Base-by-base conservation (phyloP, 2,329 filamentous ascomycete genomes). In the Chaetomium sp. region DNA sequence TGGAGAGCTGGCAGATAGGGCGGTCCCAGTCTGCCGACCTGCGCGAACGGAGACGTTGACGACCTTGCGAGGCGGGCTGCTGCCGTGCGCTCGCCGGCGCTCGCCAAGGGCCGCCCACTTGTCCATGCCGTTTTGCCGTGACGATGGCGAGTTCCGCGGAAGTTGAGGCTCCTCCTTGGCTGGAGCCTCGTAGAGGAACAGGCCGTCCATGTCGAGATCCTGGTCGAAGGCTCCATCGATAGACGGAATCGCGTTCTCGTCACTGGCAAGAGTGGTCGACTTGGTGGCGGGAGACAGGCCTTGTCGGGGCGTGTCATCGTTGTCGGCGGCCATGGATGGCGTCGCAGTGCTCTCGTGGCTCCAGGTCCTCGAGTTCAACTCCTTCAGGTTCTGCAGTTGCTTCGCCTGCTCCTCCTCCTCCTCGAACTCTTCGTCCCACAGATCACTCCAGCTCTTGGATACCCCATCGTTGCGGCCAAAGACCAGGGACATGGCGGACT, bases 391-490 rank as follows among this genome's bases (percentile, higher is more conserved):
- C 66, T 83, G 78, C 63, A 86, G 79, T 74, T 89, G 85, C 68
- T 84, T 85, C 65, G 80, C 78, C 67, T 83, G 83, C 73, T 89
- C 86, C 71, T 91, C 86, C 68, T 90, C 87, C 69, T 90, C 88
- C 73, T 95, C 93, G 54, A 83, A 81, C 61, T 98, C 94, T 76
- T 98, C 94, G 65, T 98, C 94, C 90, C 93, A 97, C 77, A 98
- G 87, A 76, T 99, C 95, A 74, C 93, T 97, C 95, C 95, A 99
- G 82, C 95, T 98, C 89, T 98, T 98, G 63, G 95, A 97, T 56
- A 96, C 91, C 56, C 85, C 82, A 54, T 94, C 90, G 68, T 87
- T 85, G 75, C 90, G 87, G 73, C 91, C 91, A 75, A 96, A 94
- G 58, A 94, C 86, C 74, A 90, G 86, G 4, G 91, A 88, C 83